Evolutionary conservation across 2,329 filamentous ascomycete genomes (phyloP), one percentile per base, ranked within the genome.

Genomic region (Calcarisporium arbuscula): DNA sequence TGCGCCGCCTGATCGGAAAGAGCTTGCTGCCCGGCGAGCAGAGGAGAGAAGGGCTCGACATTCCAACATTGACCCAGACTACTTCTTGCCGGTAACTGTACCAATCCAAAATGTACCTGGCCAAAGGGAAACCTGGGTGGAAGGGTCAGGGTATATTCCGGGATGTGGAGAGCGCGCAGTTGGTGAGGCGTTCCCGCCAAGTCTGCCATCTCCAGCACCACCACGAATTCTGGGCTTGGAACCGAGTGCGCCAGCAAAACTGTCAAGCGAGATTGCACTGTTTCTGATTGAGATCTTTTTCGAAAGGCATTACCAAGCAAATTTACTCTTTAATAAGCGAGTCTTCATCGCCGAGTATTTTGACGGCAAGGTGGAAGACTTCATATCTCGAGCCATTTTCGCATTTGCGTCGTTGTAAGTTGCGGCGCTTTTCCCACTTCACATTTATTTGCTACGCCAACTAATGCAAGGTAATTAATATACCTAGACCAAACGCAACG

Each of bases 241-340:
- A 29, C 16, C 15, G 6, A 7, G 28, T 29, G 12, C 28, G n/a
- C n/a, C n/a, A n/a, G n/a, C n/a, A n/a, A n/a, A 29, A 16, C 28
- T 29, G 6, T 29, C 28, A 17, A 14, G 19, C 6, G 28, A 29
- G 12, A 17, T 29, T 15, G 28, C 28, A n/a, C 12, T 29, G 28
- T 29, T 29, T 18, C 28, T 29, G 28, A 29, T 29, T 9, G 28
- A 29, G n/a, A 17, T 29, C 19, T 29, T 17, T 17, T 29, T 29
- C 15, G n/a, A 29, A 8, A 29, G 28, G 16, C 28, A 29, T 14
- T 29, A 29, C 16, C 28, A 29, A 18, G 28, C 28, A 7, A 14
- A 29, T 11, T 12, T 29, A 12, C 28, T 29, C 28, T 29, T 29
- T 10, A 29, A 29, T 17, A 29, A 29, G 12, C 16, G 16, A 6